Evolutionary conservation across 164 flowering plant species (phyloP), one percentile per base, ranked within the genome.

Genomic region (Umbellularia californica): DNA sequence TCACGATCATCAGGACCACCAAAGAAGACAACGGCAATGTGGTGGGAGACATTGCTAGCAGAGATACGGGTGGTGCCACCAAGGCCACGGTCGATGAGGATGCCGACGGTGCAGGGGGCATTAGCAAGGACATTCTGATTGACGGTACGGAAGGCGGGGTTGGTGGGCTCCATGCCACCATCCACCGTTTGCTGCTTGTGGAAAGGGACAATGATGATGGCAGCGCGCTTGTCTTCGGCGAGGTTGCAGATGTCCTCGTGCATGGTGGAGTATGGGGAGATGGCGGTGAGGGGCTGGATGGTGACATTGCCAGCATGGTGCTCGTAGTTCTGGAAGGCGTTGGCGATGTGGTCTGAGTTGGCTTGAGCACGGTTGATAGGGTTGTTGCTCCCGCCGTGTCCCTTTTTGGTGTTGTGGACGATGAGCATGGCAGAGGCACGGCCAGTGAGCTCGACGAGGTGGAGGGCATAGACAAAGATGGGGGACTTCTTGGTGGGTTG

Each of bases 191-290:
- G 84, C 62, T 79, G 75, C 58, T 82, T 79, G 78, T 82, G 84
- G 70, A 82, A 82, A 3, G 84, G 84, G 22, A 82, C 58, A 60
- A 82, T 68, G 65, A 82, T 77, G 14, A 82, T 50, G 14, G 82
- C 72, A 1, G 70, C 72, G 1, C 80, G 77, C 74, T 82, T 82
- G 64, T 82, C 82, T 35, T 82, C 80, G 2, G 84, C 84, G 3
- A 82, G 74, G 73, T 62, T 65, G 65, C 84, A 79, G 23, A 82
- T 82, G 70, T 82, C 84, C 35, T 82, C 84, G 52, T 80, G 82
- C 82, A 80, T 80, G 35, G 75, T 74, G 19, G 77, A 74, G 75
- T 77, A 80, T 28, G 79, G 77, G 35, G 82, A 80, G 47, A 80
- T 72, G 63, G 79, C 77, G 10, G 84, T 82, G n/a, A 82, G 76